Evolutionary conservation across 1,284 basidiomycete genomes (phyloP), one percentile per base, ranked within the genome.

Genomic region (Pseudozyma flocculosa): DNA sequence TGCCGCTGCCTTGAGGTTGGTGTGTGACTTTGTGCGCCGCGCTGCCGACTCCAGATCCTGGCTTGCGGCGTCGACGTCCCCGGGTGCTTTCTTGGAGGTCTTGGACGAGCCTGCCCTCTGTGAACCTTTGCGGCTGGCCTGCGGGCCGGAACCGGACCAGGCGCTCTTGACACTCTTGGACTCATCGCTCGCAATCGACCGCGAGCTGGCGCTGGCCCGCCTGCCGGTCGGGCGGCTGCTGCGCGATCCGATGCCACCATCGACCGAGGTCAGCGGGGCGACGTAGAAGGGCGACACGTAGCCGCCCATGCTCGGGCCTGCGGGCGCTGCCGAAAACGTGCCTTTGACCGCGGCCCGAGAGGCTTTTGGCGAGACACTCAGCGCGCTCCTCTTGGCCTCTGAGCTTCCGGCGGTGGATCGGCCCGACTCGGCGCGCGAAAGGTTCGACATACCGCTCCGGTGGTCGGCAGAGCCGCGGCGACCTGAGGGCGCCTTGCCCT

Each of bases 271-370:
- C 23, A 64, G 45, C 3, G 61, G 61, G n/a, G 61, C 57, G 11
- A 60, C 61, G 18, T 56, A 64, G 43, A 64, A 64, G 4, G 61
- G 61, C 18, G 61, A 64, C 4, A 60, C 53, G 22, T 47, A 64
- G 39, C 53, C 61, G 29, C 47, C 57, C 56, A 61, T 65, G 51
- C 36, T 54, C 3, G 62, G 62, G 4, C 58, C 58, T 14, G 46
- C 61, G 14, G 61, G 34, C 24, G 52, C 52, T 11, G 61, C 43
- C 53, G 53, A 54, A 37, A 42, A 63, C 18, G 59, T 49, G 15
- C 61, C 61, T 34, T 59, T 63, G 19, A 29, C 26, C 7, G 47
- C 39, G 15, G 61, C 43, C 26, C 61, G 61, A 3, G 36, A 15
- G 22, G 52, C 49, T 19, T 55, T 63, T 2, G 55, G 50, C 13